Conservation (phyloP, 2,329 filamentous ascomycete species). For the Diaporthe sp. region DNA sequence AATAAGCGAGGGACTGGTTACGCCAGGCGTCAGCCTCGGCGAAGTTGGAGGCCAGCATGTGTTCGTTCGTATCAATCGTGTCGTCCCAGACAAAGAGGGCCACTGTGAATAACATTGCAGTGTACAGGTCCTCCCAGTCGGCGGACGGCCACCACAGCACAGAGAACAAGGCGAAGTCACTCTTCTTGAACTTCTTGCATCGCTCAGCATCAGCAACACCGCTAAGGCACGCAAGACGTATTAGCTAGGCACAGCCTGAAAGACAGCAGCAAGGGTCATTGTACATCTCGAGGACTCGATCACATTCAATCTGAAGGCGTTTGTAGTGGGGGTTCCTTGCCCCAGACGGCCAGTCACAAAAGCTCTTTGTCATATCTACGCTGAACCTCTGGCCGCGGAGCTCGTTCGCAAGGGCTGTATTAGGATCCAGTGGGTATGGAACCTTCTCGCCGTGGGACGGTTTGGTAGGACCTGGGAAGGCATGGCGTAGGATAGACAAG, state of each 20-base stretch:
- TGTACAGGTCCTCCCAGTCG: conserved; percentile 51
- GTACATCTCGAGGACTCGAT: conserved; percentile 37
- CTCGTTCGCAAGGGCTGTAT: conserved; percentile 35
- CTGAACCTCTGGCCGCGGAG: conserved; percentile 38
- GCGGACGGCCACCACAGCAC: conserved; percentile 52
- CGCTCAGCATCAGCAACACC: conserved; percentile 48
- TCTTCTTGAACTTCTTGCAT: conserved; percentile 51
- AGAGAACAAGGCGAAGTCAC: conserved; percentile 52
- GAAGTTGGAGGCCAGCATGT: conserved; percentile 49
- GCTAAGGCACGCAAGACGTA: conserved; percentile 42
- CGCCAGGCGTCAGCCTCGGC: conserved; percentile 48
- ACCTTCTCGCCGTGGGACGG: neutral
- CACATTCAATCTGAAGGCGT: conserved; percentile 31
- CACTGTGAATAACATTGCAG: conserved; percentile 50
- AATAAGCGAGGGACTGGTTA: conserved; percentile 48
- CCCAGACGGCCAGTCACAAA: conserved; percentile 33
- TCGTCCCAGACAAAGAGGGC: conserved; percentile 55
- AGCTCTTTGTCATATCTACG: conserved; percentile 42
- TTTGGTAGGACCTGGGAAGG: neutral
- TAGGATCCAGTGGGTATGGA: conserved; percentile 5
- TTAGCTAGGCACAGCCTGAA: neutral
- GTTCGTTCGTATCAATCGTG: conserved; percentile 52
- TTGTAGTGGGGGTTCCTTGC: conserved; percentile 24
- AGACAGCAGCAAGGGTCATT: no score
- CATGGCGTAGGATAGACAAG: neutral